A percentile compares a stretch with the other conserved stretches of the same genome.
These are phyloP conservation scores for Neurospora hispaniola DNA, from an alignment of 495 filamentous ascomycete species.

Conservation along the genomic window DNA sequence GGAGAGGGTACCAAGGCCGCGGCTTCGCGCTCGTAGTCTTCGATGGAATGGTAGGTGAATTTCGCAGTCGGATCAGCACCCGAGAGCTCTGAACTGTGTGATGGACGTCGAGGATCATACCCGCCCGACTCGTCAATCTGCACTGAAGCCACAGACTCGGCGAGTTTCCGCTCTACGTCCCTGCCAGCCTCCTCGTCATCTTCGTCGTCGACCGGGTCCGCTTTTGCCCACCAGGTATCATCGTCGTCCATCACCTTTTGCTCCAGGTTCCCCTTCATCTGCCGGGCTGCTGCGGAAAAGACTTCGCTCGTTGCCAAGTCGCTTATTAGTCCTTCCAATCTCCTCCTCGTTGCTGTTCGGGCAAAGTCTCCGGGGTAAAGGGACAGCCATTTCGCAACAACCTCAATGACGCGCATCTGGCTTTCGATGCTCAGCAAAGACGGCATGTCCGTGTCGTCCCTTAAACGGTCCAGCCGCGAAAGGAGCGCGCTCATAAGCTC, in stretches of 20 bases:
- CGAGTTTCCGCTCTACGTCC: constrained; percentile 13
- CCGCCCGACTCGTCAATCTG: constrained; percentile 29
- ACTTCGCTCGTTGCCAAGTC: constrained; percentile 58
- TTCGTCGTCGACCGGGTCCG: constrained; percentile 47
- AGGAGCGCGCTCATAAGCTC: constrained; percentile 66
- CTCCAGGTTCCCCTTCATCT: constrained; percentile 57
- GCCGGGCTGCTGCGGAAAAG: constrained; percentile 71
- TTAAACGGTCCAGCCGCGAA: constrained; percentile 58
- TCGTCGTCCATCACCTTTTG: constrained; percentile 66
- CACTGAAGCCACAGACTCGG: constrained; percentile 33
- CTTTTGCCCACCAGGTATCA: constrained; percentile 66
- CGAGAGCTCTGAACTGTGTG: constrained; percentile 33
- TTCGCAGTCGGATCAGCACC: constrained; percentile 25
- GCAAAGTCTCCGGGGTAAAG: constrained; percentile 90
- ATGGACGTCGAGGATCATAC: constrained; percentile 29
- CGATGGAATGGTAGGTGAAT: constrained; percentile 50
- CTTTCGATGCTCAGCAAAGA: constrained; percentile 58
- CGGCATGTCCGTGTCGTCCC: constrained; percentile 48
- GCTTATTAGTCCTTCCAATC: constrained; percentile 59
- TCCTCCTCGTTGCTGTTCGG: constrained; percentile 59
- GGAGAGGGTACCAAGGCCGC: constrained; percentile 53
- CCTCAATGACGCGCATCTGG: constrained; percentile 73
- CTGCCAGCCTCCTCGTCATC: constrained; percentile 20
- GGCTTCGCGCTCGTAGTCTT: constrained; percentile 66
- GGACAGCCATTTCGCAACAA: constrained; percentile 84